These are phyloP conservation scores for Betula pendula DNA, from an alignment of 306 rosid genomes.

Conservation along the genomic window DNA sequence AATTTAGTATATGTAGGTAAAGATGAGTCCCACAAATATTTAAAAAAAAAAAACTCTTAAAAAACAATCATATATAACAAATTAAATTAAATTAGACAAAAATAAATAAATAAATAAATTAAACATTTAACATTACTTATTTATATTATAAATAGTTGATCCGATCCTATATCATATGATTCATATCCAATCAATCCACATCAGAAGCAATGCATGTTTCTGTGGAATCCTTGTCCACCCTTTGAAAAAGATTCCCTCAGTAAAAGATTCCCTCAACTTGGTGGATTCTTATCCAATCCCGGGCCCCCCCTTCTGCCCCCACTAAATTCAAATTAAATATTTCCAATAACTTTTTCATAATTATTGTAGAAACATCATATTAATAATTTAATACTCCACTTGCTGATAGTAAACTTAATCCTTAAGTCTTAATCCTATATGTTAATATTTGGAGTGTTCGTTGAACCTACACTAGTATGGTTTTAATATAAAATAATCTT, in stretches of 20 bases:
- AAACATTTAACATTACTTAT: too few relatives aligned
- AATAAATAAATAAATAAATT: too few relatives aligned
- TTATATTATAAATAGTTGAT: too few relatives aligned
- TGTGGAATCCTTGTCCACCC: constrained; percentile 32
- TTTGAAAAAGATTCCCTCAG: not conserved
- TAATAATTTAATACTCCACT: not conserved
- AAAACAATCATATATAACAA: too few relatives aligned
- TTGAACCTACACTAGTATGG: too few relatives aligned
- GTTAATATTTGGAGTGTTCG: not conserved
- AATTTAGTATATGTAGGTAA: too few relatives aligned
- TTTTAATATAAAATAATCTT: too few relatives aligned
- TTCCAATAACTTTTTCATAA: not conserved
- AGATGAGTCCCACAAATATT: too few relatives aligned
- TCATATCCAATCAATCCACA: not conserved
- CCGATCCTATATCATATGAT: too few relatives aligned
- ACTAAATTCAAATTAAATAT: not conserved
- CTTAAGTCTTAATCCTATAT: not conserved
- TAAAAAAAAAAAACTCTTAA: too few relatives aligned
- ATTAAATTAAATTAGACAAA: too few relatives aligned
- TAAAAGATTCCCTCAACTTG: not conserved
- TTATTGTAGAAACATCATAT: not conserved
- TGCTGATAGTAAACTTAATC: not conserved
- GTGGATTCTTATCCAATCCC: not conserved
- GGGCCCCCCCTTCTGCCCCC: too few relatives aligned
- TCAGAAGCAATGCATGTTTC: not conserved